Evolutionary conservation across 2,329 filamentous ascomycete species (phyloP), one percentile per base, ranked within the genome.

Genomic region (Phialophora tarda): DNA sequence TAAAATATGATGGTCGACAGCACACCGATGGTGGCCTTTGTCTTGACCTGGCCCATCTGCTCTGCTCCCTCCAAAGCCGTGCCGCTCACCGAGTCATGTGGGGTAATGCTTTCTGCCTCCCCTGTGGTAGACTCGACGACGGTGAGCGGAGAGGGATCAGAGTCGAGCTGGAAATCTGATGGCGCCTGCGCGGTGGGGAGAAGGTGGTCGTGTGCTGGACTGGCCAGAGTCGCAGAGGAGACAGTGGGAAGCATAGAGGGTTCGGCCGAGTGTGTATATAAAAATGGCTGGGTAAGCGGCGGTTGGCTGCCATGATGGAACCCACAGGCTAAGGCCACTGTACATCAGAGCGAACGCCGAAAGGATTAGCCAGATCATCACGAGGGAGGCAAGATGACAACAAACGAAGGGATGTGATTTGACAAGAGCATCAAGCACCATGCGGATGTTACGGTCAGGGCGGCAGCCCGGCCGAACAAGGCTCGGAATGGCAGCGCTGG

Each of bases 1-100:
- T 81, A 81, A 11, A 75, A 73, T 65, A 82, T 80, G 61, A 81
- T 71, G 24, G 75, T 77, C 26, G 78, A 77, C 53, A 81, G 74
- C 34, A 79, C 69, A 68, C 76, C 73, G 71, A 81, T 80, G 64
- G 76, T 74, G 63, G 76, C 74, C 59, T 77, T 79, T 30, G 77
- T 75, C 69, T 77, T 79, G 64, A 75, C 53, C 44, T 56, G 75
- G 68, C 75, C 74, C 80, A 81, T 82, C 59, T 54, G 47, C 76
- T 78, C 77, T 73, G 75, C 73, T 67, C 61, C 67, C 54, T 68
- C 63, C 63, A 70, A 41, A 30, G 57, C 38, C 12, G 53, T 59
- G 14, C 51, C 53, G 17, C 60, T 64, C 32, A 58, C 65, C 54
- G 63, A n/a, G 21, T 68, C 68, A 70, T 70, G 66, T 34, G 60